A percentile compares a stretch with the other conserved stretches of the same genome.
Evolutionary conservation across 768 basidiomycete species (phyloP).

Genomic region (Kwoniella mangroviensis): DNA sequence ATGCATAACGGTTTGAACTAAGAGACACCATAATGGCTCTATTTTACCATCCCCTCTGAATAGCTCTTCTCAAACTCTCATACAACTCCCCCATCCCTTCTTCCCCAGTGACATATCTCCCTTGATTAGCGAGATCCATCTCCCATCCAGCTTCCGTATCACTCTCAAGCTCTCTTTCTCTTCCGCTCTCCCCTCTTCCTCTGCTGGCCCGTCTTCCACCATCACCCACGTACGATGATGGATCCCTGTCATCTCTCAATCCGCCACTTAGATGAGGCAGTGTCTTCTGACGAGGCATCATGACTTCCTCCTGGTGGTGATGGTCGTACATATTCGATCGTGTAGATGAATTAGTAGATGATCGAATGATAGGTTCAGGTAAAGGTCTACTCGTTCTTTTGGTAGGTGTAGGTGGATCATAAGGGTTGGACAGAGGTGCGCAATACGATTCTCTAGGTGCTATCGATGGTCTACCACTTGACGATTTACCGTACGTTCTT

Average conservation of each 20-base stretch:
- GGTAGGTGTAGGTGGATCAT: background rate
- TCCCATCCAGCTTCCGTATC: conserved; percentile 20
- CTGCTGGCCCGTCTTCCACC: background rate
- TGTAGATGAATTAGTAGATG: conserved; percentile 4
- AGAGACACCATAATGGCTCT: no score
- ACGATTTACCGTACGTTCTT: background rate
- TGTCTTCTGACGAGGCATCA: conserved; percentile 6
- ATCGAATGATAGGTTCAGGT: conserved; percentile 18
- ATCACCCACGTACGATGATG: background rate
- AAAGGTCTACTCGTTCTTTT: conserved; percentile 5
- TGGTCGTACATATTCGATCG: conserved; percentile 1
- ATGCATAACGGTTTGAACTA: no score
- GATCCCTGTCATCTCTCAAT: conserved; percentile 5
- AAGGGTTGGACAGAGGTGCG: conserved; percentile 14
- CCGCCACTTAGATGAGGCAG: conserved; percentile 18
- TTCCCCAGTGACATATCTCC: conserved; percentile 21
- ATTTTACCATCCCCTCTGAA: conserved; percentile 7
- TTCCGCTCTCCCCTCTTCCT: background rate
- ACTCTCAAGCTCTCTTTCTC: conserved; percentile 13
- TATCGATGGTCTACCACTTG: background rate
- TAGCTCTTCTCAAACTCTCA: conserved; percentile 35
- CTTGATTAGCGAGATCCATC: conserved; percentile 11
- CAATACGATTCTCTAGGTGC: conserved; percentile 16
- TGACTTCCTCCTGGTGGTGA: background rate
- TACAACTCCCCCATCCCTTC: conserved; percentile 30